Percentiles rank a stretch among this genome's conserved stretches.
These are phyloP conservation scores for Strobilomyces dryophilus DNA, from an alignment of 768 basidiomycete species.

Conservation along the genomic window DNA sequence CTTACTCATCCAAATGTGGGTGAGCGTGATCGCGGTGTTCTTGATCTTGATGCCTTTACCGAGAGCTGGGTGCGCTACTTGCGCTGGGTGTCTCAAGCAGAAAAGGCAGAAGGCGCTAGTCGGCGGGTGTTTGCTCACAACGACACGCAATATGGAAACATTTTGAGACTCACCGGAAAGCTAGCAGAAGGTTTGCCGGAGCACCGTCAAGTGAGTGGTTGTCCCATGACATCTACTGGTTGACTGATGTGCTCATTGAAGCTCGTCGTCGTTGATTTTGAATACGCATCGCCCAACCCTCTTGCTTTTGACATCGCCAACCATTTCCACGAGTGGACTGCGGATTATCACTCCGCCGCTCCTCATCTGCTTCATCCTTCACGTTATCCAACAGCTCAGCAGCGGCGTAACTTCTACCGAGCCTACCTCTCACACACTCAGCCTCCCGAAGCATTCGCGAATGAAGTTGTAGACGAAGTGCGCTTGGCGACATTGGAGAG, in stretches of 20 bases:
- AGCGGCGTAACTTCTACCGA: constrained; percentile 80
- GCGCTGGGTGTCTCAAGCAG: constrained; percentile 60
- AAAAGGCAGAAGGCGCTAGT: constrained; percentile 56
- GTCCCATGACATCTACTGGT: background rate
- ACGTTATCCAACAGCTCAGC: constrained; percentile 65
- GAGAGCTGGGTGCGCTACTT: constrained; percentile 66
- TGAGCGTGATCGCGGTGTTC: constrained; percentile 41
- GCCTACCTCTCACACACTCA: constrained; percentile 68
- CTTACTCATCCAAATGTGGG: constrained; percentile 55
- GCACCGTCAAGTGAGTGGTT: constrained; percentile 65
- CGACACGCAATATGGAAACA: constrained; percentile 94
- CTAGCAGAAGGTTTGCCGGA: constrained; percentile 54
- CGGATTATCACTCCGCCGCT: constrained; percentile 72
- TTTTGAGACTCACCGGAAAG: constrained; percentile 61
- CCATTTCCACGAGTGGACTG: constrained; percentile 97
- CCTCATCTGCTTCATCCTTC: constrained; percentile 63
- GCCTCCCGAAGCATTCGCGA: constrained; percentile 22
- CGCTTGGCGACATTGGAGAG: constrained; percentile 60
- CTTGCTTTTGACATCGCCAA: constrained; percentile 95
- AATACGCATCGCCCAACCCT: constrained; percentile 92
- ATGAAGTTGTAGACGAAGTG: constrained; percentile 32
- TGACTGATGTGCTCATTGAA: constrained; percentile 31
- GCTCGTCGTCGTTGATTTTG: constrained; percentile 97
- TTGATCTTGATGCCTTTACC: constrained; percentile 64
- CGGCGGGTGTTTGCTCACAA: constrained; percentile 84